Percentiles rank a stretch among this genome's conserved stretches.
phyloP scores from a whole-genome alignment of 768 basidiomycete genomes.

The Naganishia vishniacii region DNA sequence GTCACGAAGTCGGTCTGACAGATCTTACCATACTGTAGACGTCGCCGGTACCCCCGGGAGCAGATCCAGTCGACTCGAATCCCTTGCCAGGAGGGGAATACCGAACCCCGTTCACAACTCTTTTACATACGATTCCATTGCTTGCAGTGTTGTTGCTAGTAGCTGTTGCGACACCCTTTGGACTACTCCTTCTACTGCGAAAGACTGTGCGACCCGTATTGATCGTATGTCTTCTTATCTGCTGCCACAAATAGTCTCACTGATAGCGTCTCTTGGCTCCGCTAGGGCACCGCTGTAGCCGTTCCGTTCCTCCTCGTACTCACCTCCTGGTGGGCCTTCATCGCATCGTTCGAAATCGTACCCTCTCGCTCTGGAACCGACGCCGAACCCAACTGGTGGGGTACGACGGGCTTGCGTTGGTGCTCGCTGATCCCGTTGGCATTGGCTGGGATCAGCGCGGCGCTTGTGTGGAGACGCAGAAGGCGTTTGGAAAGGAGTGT shows the following conservation, averaged over 20 bases:
- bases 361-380: conserved; percentile 35
- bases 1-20: background rate
- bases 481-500: conserved; percentile 56
- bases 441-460: conserved; percentile 64
- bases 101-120: conserved; percentile 36
- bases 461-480: conserved; percentile 55
- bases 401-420: conserved; percentile 59
- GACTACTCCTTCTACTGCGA: conserved; percentile 56
- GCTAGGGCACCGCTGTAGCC: conserved; percentile 38
- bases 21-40: conserved; percentile 1
- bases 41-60: conserved; percentile 3
- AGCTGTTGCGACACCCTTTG: conserved; percentile 38
- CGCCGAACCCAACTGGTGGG: conserved; percentile 37
- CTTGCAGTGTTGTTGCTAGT: conserved; percentile 40
- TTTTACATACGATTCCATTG: conserved; percentile 34
- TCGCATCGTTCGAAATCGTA: conserved; percentile 42
- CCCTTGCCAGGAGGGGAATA: conserved; percentile 25
- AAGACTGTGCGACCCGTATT: conserved; percentile 80
- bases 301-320: conserved; percentile 45
- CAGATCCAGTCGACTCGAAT: background rate
- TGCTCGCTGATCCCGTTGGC: conserved; percentile 71
- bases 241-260: too few species aligned
- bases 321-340: conserved; percentile 45
- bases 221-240: conserved; percentile 59
- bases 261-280: too few species aligned